phyloP scores from a whole-genome alignment of 163 green algal genomes.

The Chlorella variabilis region DNA sequence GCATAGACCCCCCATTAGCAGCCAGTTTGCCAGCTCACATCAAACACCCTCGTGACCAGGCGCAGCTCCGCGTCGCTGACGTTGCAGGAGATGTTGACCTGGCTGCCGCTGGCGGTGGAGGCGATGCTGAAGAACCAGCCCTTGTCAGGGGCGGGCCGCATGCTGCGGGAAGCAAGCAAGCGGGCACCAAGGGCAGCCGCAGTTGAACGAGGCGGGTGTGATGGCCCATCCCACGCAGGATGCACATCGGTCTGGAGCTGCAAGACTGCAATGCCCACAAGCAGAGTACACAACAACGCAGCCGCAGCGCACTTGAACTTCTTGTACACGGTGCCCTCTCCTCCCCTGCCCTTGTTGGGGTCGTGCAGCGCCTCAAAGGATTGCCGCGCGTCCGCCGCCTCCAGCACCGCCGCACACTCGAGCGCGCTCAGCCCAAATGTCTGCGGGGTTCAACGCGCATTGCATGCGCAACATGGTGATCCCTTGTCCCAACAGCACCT shows the following conservation, averaged over 20 bases:
- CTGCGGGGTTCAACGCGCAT: too few relatives aligned
- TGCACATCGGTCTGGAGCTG: too few relatives aligned
- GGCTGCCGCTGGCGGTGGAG: constrained; percentile 2
- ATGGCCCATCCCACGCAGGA: too few relatives aligned
- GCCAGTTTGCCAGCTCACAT: too few relatives aligned
- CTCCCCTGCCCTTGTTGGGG: constrained; percentile 38
- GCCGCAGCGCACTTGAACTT: constrained; percentile 1
- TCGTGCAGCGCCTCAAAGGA: constrained; percentile 45
- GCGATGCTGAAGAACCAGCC: constrained; percentile 27
- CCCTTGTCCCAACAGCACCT: too few relatives aligned
- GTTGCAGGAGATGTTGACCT: constrained; percentile 16
- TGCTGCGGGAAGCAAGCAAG: not conserved
- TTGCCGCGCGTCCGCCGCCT: constrained; percentile 12
- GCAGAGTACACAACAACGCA: too few relatives aligned
- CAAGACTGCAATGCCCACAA: not conserved
- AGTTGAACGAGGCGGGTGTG: too few relatives aligned
- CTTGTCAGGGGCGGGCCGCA: not conserved
- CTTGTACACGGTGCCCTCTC: constrained; percentile 5
- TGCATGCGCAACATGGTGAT: too few relatives aligned
- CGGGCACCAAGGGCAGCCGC: not conserved
- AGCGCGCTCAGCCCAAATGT: constrained; percentile 46
- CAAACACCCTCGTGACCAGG: not conserved
- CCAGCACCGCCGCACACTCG: constrained; percentile 50
- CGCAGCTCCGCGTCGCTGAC: constrained; percentile 15
- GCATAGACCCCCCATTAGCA: too few relatives aligned